These are phyloP conservation scores for Tylopilus rubrobrunneus DNA, from an alignment of 768 basidiomycete species.

Conservation along the genomic window DNA sequence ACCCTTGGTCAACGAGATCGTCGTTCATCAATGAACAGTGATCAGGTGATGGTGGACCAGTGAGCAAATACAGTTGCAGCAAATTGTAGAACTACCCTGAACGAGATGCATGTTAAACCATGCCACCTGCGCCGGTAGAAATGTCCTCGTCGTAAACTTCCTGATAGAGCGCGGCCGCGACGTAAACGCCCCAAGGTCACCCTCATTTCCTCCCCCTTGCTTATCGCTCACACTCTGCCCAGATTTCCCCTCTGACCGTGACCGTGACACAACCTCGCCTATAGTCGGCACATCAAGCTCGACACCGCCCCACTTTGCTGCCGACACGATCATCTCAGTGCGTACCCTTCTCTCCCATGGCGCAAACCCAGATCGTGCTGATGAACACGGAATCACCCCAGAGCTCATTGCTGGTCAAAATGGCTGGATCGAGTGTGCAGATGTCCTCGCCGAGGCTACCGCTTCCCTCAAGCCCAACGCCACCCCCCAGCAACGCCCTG, in stretches of 20 bases:
- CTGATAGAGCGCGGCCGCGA: conserved; percentile 95
- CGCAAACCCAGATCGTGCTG: conserved; percentile 73
- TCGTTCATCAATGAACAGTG: conserved; percentile 90
- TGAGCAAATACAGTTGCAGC: conserved; percentile 79
- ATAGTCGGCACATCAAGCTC: conserved; percentile 83
- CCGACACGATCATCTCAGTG: conserved; percentile 85
- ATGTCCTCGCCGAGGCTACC: conserved; percentile 64
- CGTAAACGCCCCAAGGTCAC: conserved; percentile 90
- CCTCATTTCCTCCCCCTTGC: conserved; percentile 10
- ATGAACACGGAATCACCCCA: conserved; percentile 91
- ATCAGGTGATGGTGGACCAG: conserved; percentile 78
- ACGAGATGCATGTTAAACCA: conserved; percentile 38
- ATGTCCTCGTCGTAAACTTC: conserved; percentile 80
- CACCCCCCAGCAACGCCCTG: conserved; percentile 15
- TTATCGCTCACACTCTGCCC: conserved; percentile 10
- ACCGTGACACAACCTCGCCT: conserved; percentile 59
- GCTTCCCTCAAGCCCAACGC: conserved; percentile 21
- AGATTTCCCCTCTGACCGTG: conserved; percentile 70
- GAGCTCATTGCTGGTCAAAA: conserved; percentile 78
- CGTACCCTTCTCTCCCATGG: conserved; percentile 79
- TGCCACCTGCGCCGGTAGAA: conserved; percentile 89
- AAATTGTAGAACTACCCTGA: conserved; percentile 94
- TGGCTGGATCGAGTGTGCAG: conserved; percentile 76
- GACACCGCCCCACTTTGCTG: conserved; percentile 95
- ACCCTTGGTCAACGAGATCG: conserved; percentile 95